Percentiles rank a stretch among this genome's conserved stretches.
These are phyloP conservation scores for Puya raimondii DNA, from an alignment of 176 grass and related monocot genomes.

Conservation along the genomic window DNA sequence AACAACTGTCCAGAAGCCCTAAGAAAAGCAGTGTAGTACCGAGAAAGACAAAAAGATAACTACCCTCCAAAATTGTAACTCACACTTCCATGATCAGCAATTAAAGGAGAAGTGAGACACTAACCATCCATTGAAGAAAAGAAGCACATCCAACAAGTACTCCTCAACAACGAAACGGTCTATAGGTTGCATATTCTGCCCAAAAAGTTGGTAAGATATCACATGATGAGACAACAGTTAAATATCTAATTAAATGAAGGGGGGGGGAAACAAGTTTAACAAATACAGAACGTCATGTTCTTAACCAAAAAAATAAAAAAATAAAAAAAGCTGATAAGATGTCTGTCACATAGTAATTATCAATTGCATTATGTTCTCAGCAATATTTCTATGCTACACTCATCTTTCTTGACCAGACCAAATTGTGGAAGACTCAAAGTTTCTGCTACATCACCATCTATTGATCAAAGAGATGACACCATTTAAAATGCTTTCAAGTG, in stretches of 20 bases:
- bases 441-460: too few species aligned
- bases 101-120: background rate
- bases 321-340: background rate
- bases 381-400: too few species aligned
- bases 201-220: slow-evolving; percentile 25
- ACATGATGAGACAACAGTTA: slow-evolving; percentile 1
- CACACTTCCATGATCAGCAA: background rate
- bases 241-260: background rate
- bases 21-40: too few species aligned
- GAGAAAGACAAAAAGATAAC: background rate
- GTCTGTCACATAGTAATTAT: too few species aligned
- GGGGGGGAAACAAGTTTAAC: background rate
- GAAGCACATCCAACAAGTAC: slow-evolving; percentile 92
- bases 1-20: too few species aligned
- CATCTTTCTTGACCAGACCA: too few species aligned
- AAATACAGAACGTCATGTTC: too few species aligned
- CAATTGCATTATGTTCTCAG: too few species aligned
- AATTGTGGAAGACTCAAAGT: too few species aligned
- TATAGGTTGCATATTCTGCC: slow-evolving; percentile 80
- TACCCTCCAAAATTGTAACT: background rate
- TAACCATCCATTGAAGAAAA: slow-evolving; percentile 99
- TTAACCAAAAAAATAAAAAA: too few species aligned
- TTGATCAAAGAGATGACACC: too few species aligned
- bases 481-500: too few species aligned
- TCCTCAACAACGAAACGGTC: slow-evolving; percentile 96